Evolutionary conservation across 2,329 filamentous ascomycete genomes (phyloP), one percentile per base, ranked within the genome.

Genomic region (Verticillium nonalfalfae): DNA sequence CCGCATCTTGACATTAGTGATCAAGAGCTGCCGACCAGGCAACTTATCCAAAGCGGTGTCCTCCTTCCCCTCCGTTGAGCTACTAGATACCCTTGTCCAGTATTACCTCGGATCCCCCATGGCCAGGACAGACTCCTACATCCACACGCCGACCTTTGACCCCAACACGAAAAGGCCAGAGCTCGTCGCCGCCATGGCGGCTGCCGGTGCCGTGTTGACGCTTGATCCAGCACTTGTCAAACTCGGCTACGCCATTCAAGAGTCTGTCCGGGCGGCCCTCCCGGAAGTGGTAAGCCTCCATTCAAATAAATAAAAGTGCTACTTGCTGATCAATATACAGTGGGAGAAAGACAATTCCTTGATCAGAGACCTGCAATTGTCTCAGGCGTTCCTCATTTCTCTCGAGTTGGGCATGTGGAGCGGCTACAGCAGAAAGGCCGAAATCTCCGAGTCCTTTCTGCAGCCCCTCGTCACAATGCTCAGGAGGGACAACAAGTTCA

Each of bases 191-290:
- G 71, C 69, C 1, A 68, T 79, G 61, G 70, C 73, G 6, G 71
- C 76, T 1, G 69, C 71, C 11, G 76, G 73, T 2, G 76, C 77
- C 0, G 71, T 75, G 0, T 60, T 73, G 11, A 77, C 76, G 1
- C 68, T 71, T 0, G 70, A 76, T 2, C 72, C 74, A 13, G 71
- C 74, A 0, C 66, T 79, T 4, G 66, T 73, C 10, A 77, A 75
- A 6, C 66, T 79, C 21, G 77, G 77, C 0, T 77, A 73, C 64
- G 76, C 76, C 1, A 65, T 79, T 33, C 69, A 77, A 31, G 77
- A 79, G 60, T 73, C 73, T 33, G 66, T 75, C 10, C 68, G 74
- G 5, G 58, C 70, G n/a, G 67, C 71, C 10, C 64, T 75, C 54
- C 63, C 65, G 5, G 62, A 65, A 35, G 54, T 64, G 56, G 66